Conservation (phyloP, 192 early-diverging fungal species). For the Funneliformis geosporum region DNA sequence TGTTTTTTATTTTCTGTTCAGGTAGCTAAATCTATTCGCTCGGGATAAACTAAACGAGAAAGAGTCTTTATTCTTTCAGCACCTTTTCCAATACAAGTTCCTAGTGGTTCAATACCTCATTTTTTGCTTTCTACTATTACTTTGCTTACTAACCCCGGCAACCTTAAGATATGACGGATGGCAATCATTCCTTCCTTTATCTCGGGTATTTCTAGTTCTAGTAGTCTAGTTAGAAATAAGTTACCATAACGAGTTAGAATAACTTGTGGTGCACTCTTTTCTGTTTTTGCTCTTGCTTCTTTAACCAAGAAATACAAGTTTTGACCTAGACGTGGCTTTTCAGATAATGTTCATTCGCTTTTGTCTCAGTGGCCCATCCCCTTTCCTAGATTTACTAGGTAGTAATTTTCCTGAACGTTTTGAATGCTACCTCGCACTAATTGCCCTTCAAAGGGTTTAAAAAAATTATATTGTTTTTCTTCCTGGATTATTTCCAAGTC, state of each 20-base stretch:
- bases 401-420: background rate
- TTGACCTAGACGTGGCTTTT: background rate
- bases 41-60: background rate
- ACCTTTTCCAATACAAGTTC: background rate
- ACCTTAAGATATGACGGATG: background rate
- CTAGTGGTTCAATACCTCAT: background rate
- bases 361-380: background rate
- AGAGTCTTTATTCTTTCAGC: background rate
- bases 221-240: background rate
- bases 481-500: background rate
- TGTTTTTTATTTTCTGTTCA: background rate
- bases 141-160: background rate
- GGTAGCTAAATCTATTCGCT: background rate
- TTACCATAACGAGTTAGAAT: background rate
- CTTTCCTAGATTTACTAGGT: background rate
- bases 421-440: background rate
- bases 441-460: background rate
- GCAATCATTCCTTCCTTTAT: background rate
- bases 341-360: background rate
- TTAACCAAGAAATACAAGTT: background rate
- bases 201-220: background rate
- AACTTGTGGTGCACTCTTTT: background rate
- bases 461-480: background rate
- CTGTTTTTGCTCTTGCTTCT: background rate
- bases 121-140: slow-evolving; percentile 1